These are phyloP conservation scores for Phytopythium helicoides DNA, from an alignment of 352 stramenopile genomes.

Conservation along the genomic window DNA sequence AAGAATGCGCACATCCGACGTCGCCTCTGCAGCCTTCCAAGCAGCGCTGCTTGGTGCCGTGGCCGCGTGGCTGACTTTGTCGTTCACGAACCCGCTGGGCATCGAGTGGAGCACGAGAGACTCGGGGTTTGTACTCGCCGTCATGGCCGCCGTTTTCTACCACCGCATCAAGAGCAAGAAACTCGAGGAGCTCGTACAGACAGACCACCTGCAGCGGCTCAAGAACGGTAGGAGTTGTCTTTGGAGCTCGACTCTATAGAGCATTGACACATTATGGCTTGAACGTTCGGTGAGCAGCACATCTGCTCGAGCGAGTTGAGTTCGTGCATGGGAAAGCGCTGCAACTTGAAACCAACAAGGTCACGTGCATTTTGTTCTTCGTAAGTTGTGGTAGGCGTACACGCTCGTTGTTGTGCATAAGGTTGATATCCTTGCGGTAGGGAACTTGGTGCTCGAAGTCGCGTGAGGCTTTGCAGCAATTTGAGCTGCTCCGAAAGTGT, in stretches of 20 bases:
- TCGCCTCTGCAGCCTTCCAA: slow-evolving; percentile 23
- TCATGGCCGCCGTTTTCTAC: slow-evolving; percentile 51
- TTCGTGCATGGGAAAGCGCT: slow-evolving; percentile 52
- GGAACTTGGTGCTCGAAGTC: slow-evolving; percentile 64
- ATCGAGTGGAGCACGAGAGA: slow-evolving; percentile 52
- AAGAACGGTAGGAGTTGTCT: neutral
- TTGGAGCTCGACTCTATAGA: slow-evolving; percentile 4
- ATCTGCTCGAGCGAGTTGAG: slow-evolving; percentile 43
- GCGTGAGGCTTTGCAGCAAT: slow-evolving; percentile 41
- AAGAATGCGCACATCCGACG: neutral
- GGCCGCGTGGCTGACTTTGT: slow-evolving; percentile 48
- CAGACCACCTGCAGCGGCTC: slow-evolving; percentile 21
- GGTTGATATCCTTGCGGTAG: no score
- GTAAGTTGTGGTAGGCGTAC: no score
- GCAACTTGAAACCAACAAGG: slow-evolving; percentile 51
- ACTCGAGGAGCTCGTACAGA: slow-evolving; percentile 43
- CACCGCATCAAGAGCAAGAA: slow-evolving; percentile 49
- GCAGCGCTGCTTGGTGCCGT: slow-evolving; percentile 40
- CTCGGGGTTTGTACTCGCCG: slow-evolving; percentile 57
- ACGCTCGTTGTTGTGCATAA: no score
- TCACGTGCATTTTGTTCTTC: slow-evolving; percentile 79
- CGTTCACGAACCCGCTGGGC: slow-evolving; percentile 32
- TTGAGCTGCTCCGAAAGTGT: slow-evolving; percentile 36
- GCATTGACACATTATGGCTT: neutral
- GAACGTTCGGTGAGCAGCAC: slow-evolving; percentile 17